Percentiles rank a stretch among this genome's conserved stretches.
These are phyloP conservation scores for Davidsoniella eucalypti DNA, from an alignment of 2,329 filamentous ascomycete species.

Conservation along the genomic window DNA sequence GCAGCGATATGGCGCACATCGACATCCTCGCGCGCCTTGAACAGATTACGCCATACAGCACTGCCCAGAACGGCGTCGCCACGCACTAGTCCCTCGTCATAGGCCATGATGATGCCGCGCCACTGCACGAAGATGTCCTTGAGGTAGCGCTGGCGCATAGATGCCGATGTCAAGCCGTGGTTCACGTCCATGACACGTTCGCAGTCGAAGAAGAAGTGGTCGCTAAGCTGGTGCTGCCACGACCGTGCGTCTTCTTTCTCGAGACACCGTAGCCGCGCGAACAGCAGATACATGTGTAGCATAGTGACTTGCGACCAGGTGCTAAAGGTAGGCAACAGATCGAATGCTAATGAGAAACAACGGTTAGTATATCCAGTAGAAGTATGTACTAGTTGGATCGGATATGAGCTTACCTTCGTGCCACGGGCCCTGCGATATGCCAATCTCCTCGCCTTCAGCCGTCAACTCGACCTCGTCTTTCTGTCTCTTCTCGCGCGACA, in stretches of 20 bases:
- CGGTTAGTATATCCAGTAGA: background rate
- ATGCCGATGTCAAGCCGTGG: constrained; percentile 50
- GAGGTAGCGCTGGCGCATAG: constrained; percentile 46
- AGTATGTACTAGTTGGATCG: too few relatives aligned
- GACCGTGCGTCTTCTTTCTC: constrained; percentile 49
- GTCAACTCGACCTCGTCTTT: constrained; percentile 53
- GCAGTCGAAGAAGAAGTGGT: constrained; percentile 87
- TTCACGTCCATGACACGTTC: constrained; percentile 69
- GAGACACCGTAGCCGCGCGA: constrained; percentile 66
- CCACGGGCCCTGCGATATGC: constrained; percentile 61
- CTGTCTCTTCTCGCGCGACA: constrained; percentile 50
- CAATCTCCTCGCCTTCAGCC: constrained; percentile 67
- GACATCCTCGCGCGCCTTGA: constrained; percentile 46
- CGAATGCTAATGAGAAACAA: constrained; percentile 41
- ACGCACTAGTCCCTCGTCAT: constrained; percentile 64
- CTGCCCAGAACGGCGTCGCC: constrained; percentile 63
- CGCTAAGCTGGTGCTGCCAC: constrained; percentile 81
- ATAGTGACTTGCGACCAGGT: constrained; percentile 95
- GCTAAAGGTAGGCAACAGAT: constrained; percentile 72
- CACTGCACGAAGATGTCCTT: constrained; percentile 92
- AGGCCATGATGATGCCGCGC: constrained; percentile 70
- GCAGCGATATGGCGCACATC: constrained; percentile 35
- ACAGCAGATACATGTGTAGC: constrained; percentile 86
- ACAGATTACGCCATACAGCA: constrained; percentile 87
- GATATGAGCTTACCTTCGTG: constrained; percentile 47